phyloP scores from a whole-genome alignment of 2,329 filamentous ascomycete genomes.

The Cladophialophora exuberans region DNA sequence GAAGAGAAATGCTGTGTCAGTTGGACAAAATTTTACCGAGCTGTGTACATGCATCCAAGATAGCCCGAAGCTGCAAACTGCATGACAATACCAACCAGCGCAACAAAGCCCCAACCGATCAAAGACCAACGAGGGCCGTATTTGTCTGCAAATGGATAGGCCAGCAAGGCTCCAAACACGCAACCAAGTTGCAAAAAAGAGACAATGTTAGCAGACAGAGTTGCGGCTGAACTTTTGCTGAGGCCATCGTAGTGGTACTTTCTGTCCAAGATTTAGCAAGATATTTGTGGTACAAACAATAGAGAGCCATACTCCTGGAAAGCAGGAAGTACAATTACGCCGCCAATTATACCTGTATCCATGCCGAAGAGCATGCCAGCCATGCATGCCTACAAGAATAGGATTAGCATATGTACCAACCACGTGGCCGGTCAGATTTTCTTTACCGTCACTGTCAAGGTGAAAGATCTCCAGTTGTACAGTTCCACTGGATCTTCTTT shows the following conservation, averaged over 20 bases:
- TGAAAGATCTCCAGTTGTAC: slow-evolving; percentile 70
- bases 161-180: slow-evolving; percentile 65
- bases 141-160: slow-evolving; percentile 42
- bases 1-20: too few species aligned
- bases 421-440: neutral
- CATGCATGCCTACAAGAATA: slow-evolving; percentile 59
- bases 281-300: slow-evolving; percentile 28
- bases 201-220: slow-evolving; percentile 69
- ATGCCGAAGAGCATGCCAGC: slow-evolving; percentile 70
- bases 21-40: too few species aligned
- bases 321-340: slow-evolving; percentile 41
- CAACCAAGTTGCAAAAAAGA: slow-evolving; percentile 72
- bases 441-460: slow-evolving; percentile 50
- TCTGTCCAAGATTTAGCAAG: slow-evolving; percentile 38
- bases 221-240: slow-evolving; percentile 48
- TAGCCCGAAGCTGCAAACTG: slow-evolving; percentile 46
- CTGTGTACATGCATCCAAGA: slow-evolving; percentile 58
- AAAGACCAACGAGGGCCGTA: slow-evolving; percentile 61
- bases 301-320: slow-evolving; percentile 7
- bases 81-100: slow-evolving; percentile 49
- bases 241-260: slow-evolving; percentile 56
- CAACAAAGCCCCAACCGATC: slow-evolving; percentile 52
- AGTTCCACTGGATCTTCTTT: slow-evolving; percentile 67
- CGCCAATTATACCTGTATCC: slow-evolving; percentile 69
- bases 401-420: neutral